Conservation (phyloP, 208 protist genomes). For the Crithidia thermophila region DNA sequence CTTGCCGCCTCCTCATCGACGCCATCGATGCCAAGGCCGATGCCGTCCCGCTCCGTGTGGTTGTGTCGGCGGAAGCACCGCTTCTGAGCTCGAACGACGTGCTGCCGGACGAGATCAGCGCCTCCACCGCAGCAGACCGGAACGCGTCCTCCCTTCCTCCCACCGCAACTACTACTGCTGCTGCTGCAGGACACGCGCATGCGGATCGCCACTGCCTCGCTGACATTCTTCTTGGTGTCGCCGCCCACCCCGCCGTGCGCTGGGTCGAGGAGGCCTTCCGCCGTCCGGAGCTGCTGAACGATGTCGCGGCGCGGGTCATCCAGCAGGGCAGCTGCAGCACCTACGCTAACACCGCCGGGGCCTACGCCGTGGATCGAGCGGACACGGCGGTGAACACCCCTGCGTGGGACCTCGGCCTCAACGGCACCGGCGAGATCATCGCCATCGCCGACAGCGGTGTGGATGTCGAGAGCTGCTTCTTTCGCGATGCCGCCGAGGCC, state of each 20-base stretch:
- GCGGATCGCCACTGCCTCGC: background rate
- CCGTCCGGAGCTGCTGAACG: constrained; percentile 42
- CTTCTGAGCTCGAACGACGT: too few species aligned
- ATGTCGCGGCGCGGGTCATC: constrained; percentile 34
- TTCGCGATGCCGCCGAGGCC: constrained; percentile 52
- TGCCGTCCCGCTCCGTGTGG: too few species aligned
- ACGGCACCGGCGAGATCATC: constrained; percentile 83
- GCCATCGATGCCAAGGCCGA: too few species aligned
- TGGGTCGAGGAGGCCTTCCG: constrained; percentile 62
- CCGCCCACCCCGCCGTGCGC: constrained; percentile 61
- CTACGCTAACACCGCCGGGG: background rate
- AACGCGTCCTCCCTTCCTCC: too few species aligned
- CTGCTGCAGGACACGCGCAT: background rate
- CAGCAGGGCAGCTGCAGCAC: constrained; percentile 38
- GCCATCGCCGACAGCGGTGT: constrained; percentile 88
- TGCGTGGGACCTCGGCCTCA: constrained; percentile 66
- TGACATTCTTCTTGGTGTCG: constrained; percentile 29
- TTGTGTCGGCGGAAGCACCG: too few species aligned
- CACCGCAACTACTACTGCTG: too few species aligned
- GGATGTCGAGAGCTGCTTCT: constrained; percentile 88
- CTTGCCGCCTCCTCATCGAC: too few species aligned
- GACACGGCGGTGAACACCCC: constrained; percentile 19
- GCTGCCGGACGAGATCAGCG: too few species aligned
- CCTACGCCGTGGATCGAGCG: background rate
- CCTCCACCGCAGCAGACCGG: too few species aligned